Conservation (phyloP, 768 basidiomycete species). For the Trametes elegans region DNA sequence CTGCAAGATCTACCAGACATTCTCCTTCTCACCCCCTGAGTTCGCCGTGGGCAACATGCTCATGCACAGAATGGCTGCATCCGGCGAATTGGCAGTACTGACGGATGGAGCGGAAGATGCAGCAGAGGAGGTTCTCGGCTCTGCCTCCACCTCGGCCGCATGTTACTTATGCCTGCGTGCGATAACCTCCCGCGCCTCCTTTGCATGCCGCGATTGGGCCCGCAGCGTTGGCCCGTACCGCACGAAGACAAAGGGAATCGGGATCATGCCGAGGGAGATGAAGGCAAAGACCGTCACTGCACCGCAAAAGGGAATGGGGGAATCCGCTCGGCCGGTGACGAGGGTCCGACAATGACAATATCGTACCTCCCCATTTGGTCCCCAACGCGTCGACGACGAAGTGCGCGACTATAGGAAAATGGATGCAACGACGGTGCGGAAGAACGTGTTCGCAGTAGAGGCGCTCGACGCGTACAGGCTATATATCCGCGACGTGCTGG, state of each 20-base stretch:
- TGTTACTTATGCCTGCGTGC: constrained; percentile 9
- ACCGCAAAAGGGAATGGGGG: neutral
- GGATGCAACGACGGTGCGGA: constrained; percentile 20
- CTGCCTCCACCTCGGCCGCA: neutral
- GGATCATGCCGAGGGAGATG: constrained; percentile 23
- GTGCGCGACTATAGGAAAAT: constrained; percentile 24
- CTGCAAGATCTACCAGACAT: too few species aligned
- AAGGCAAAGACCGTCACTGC: constrained; percentile 26
- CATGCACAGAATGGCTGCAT: too few species aligned
- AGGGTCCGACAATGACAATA: too few species aligned
- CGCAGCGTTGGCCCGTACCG: constrained; percentile 25
- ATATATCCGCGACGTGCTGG: constrained; percentile 21
- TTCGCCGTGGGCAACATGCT: too few species aligned
- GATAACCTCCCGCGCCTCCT: constrained; percentile 17
- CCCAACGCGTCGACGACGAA: constrained; percentile 17
- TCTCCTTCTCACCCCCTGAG: too few species aligned
- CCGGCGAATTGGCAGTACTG: too few species aligned
- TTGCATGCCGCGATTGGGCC: constrained; percentile 21
- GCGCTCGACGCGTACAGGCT: constrained; percentile 23
- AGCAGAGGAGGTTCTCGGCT: too few species aligned
- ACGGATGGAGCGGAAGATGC: too few species aligned
- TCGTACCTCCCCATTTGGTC: constrained; percentile 26
- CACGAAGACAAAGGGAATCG: constrained; percentile 26
- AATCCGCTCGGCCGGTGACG: too few species aligned
- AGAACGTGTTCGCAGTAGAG: constrained; percentile 19